Evolutionary conservation across 129 eudicot species (phyloP), one percentile per base, ranked within the genome.

Genomic region (Saposhnikovia divaricata): DNA sequence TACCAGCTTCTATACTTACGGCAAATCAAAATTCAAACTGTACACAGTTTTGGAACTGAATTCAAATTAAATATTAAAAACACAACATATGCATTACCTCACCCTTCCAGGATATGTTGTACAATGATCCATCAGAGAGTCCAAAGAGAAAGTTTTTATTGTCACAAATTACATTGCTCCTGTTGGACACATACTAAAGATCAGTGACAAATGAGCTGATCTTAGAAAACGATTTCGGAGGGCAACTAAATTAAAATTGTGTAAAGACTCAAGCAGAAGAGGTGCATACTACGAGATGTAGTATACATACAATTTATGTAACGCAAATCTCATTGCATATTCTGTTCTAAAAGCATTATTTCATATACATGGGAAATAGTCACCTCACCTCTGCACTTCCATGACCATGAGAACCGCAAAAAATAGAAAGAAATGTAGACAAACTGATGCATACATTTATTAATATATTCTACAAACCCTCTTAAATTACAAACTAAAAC

Each of bases 31-130:
- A 13, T 43, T 42, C 34, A 42, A 40, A 18, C 44, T 13, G n/a
- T 21, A 72, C 2, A 4, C 4, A 42, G 25, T 19, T 15, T 23
- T 74, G 1, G 6, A 2, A 4, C 23, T 46, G 19, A 72, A 44
- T 45, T 48, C 50, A 81, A 63, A 65, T 27, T 13, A 43, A 46
- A 23, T 37, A 18, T 57, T 14, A 0, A 48, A 14, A 25, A 31
- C 53, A 80, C 42, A 37, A 66, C 75, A 80, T 59, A 57, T 47
- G 72, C 83, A 84, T 87, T 91, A 93, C 98, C 97, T 95, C 98
- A 14, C 98, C 98, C 87, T 92, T 92, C 98, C 98, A 95, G 78
- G 98, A 90, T 87, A 92, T 95, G 78, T 85, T 90, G 85, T 95
- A 95, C 82, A 95, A 74, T 61, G 96, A 87, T 92, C 98, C 97